phyloP scores from a whole-genome alignment of 2,329 filamentous ascomycete species.

The Emmonsiellopsis sp. region DNA sequence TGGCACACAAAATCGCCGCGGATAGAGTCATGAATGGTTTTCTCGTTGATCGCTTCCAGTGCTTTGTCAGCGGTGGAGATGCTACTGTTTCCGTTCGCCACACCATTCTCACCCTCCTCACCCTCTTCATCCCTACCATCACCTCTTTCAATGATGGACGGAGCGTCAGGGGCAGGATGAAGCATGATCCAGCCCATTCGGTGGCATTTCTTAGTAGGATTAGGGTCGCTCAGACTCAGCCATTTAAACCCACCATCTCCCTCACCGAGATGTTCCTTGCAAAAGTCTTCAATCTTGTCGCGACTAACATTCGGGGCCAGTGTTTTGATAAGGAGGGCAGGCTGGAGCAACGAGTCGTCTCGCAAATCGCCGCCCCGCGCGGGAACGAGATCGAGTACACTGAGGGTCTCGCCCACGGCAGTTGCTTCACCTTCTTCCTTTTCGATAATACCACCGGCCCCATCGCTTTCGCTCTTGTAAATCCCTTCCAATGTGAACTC shows the following conservation, averaged over 20 bases:
- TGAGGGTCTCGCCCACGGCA: constrained; percentile 82
- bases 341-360: constrained; percentile 80
- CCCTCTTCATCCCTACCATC: constrained; percentile 62
- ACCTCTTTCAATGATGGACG: constrained; percentile 57
- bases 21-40: constrained; percentile 89
- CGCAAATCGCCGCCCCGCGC: constrained; percentile 75
- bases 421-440: constrained; percentile 94
- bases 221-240: constrained; percentile 91
- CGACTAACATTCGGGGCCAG: constrained; percentile 94
- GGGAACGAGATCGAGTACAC: constrained; percentile 83
- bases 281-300: constrained; percentile 86
- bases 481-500: constrained; percentile 91
- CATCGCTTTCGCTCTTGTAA: constrained; percentile 86
- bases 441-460: constrained; percentile 73
- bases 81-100: constrained; percentile 23
- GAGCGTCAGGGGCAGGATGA: constrained; percentile 63
- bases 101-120: constrained; percentile 40
- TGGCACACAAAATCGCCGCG: constrained; percentile 96
- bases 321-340: constrained; percentile 93
- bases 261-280: constrained; percentile 87
- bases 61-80: constrained; percentile 67
- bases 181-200: constrained; percentile 98
- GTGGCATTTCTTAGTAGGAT: constrained; percentile 93
- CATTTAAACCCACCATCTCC: constrained; percentile 89
- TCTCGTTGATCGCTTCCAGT: constrained; percentile 89